A percentile compares a stretch with the other conserved stretches of the same genome.
Evolutionary conservation across 371 early-diverging fungal species (phyloP).

Genomic region (Circinella umbellata): DNA sequence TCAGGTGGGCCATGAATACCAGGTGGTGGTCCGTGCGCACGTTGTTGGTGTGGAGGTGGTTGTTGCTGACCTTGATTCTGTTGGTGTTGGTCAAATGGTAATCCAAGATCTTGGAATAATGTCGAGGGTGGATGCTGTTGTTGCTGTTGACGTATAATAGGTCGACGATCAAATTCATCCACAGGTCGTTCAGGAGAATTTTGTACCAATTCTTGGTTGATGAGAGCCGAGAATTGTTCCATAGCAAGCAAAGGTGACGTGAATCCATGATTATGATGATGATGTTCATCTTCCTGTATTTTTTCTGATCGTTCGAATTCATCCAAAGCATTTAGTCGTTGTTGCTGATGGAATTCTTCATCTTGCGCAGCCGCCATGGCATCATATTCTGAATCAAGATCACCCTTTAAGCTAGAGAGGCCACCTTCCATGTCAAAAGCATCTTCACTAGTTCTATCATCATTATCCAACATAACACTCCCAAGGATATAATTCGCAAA

Average conservation of each 20-base stretch:
- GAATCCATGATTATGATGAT: not conserved
- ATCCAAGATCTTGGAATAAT: slow-evolving; percentile 9
- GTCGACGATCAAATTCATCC: slow-evolving; percentile 19
- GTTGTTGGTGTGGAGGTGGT: not conserved
- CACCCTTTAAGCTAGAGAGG: slow-evolving; percentile 28
- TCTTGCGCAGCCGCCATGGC: slow-evolving; percentile 14
- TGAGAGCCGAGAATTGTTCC: slow-evolving; percentile 35
- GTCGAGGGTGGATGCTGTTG: not conserved
- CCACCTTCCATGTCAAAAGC: slow-evolving; percentile 15
- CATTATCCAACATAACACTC: slow-evolving; percentile 16
- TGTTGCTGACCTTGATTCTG: too few species aligned
- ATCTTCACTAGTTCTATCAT: slow-evolving; percentile 1
- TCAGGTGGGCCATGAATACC: slow-evolving; percentile 32
- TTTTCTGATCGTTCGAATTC: slow-evolving; percentile 25
- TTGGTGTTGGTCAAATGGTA: not conserved
- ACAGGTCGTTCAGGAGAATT: slow-evolving; percentile 23
- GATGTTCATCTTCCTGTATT: slow-evolving; percentile 22
- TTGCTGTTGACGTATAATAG: not conserved
- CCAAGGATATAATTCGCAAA: slow-evolving; percentile 22
- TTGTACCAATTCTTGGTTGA: slow-evolving; percentile 31
- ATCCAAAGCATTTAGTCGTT: not conserved
- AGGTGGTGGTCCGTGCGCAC: slow-evolving; percentile 31
- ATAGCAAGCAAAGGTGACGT: slow-evolving; percentile 34
- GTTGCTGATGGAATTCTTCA: not conserved
- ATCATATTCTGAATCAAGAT: slow-evolving; percentile 36